Base-by-base conservation (phyloP, 768 basidiomycete species). In the Pluteus cervinus region DNA sequence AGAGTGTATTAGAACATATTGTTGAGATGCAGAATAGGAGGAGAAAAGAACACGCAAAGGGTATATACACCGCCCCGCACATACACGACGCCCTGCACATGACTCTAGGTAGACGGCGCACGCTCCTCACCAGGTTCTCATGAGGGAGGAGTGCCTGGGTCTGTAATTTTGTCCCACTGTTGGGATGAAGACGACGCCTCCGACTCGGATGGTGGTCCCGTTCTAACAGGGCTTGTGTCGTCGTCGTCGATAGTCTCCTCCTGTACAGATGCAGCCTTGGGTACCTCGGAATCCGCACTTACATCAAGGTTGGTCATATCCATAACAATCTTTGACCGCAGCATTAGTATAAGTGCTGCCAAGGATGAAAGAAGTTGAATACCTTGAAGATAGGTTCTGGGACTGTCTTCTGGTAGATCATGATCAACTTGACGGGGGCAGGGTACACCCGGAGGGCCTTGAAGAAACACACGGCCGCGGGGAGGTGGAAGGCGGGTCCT, bases 361-460 rank as follows among this genome's bases (percentile, higher is more conserved):
- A n/a, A n/a, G n/a, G n/a, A n/a, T n/a, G 11, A 36, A 39, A 35
- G 11, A 21, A 10, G 22, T 17, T 7, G 59, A 64, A 22, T 39
- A 82, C 83, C 66, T 88, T 85, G 66, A 90, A 89, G 33, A 91
- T 68, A 24, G 79, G 71, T 18, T 76, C 73, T 3, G 89, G 86
- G 21, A 94, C 79, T 23, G 90, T 92, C 62, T 86, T 85, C 63
- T 97, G 81, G 53, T 96, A 94, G 44, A 98, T 93, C 59, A 85
- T 78, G 51, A 99, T 84, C 49, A 98, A 77, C 60, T 98, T 94
- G 22, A 90, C 79, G 1, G 93, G 90, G 21, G 86, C 79, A 34
- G 96, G 96, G 65, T 99, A 99, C 24, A 96, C 91, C 38, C 85
- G 73, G 41, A 98, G 79, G 1, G 91, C 93, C 34, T 90, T 77